Evolutionary conservation across 225 moss, liverwort and hornwort species (phyloP).

Genomic region (Takakia lepidozioides): DNA sequence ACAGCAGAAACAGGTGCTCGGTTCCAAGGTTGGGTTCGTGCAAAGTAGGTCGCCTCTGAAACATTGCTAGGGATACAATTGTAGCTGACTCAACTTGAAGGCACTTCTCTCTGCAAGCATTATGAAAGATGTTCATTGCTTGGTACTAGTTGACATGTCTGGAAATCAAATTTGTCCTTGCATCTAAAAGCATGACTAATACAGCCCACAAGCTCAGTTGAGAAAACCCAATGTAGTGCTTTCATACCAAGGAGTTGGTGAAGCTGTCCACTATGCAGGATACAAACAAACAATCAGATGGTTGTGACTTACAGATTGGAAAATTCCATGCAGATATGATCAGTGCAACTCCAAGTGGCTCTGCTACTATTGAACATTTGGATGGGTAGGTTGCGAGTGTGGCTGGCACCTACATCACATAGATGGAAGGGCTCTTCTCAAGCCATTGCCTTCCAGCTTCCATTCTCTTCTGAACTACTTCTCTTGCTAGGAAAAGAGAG

Average conservation of each 20-base stretch:
- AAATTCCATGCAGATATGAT: slow-evolving; percentile 81
- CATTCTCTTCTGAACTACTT: neutral
- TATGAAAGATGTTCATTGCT: too few species aligned
- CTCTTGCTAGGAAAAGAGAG: too few species aligned
- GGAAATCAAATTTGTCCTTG: too few species aligned
- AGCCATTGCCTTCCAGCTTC: too few species aligned
- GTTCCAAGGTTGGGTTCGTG: neutral
- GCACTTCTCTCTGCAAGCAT: neutral
- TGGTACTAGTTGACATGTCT: too few species aligned
- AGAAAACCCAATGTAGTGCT: too few species aligned
- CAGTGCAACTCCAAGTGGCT: slow-evolving; percentile 76
- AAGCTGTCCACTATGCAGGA: neutral
- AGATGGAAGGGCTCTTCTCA: neutral
- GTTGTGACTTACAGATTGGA: slow-evolving; percentile 66
- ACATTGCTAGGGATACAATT: neutral
- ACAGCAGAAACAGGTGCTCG: too few species aligned
- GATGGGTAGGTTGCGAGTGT: slow-evolving; percentile 10
- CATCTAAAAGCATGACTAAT: too few species aligned
- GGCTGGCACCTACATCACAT: slow-evolving; percentile 15
- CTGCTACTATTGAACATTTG: slow-evolving; percentile 31
- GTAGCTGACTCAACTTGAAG: neutral
- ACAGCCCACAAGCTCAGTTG: too few species aligned
- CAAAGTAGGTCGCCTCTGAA: neutral
- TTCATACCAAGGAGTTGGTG: neutral
- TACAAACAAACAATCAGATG: too few species aligned